A percentile compares a stretch with the other conserved stretches of the same genome.
These are phyloP conservation scores for Tirmania nivea DNA, from an alignment of 495 filamentous ascomycete species.

Conservation along the genomic window DNA sequence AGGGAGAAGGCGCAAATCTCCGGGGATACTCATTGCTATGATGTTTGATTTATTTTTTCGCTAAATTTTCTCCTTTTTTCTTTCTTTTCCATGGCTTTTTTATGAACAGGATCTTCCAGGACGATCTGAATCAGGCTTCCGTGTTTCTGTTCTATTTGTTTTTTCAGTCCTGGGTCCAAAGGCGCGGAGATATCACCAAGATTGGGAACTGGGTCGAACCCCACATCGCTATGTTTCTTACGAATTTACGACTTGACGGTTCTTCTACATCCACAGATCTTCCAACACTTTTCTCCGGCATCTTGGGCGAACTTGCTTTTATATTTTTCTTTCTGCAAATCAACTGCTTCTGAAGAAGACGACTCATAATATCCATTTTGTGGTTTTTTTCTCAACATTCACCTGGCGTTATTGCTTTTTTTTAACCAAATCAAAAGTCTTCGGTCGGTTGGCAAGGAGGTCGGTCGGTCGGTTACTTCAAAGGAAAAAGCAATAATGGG, in stretches of 20 bases:
- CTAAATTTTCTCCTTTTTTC: constrained; percentile 28
- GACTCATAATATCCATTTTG: neutral
- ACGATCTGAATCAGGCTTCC: neutral
- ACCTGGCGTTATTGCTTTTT: neutral
- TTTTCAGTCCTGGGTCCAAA: neutral
- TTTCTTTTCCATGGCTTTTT: neutral
- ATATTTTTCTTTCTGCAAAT: neutral
- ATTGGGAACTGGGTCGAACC: neutral
- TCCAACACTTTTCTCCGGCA: neutral
- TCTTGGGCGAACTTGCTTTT: neutral
- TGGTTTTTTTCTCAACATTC: neutral
- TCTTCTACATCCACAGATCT: neutral
- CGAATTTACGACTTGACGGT: neutral
- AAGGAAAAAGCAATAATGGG: neutral
- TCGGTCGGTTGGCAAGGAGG: neutral
- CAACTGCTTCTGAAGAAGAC: neutral
- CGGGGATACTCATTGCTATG: constrained; percentile 16
- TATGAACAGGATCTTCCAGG: neutral
- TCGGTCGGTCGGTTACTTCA: neutral
- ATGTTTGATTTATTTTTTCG: constrained; percentile 24
- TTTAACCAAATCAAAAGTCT: neutral
- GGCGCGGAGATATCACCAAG: neutral
- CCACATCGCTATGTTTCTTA: neutral
- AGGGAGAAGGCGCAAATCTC: neutral
- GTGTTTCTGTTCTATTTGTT: neutral